Base-by-base conservation (phyloP, 2,329 filamentous ascomycete species). In the Ceratocystis eucalypticola region DNA sequence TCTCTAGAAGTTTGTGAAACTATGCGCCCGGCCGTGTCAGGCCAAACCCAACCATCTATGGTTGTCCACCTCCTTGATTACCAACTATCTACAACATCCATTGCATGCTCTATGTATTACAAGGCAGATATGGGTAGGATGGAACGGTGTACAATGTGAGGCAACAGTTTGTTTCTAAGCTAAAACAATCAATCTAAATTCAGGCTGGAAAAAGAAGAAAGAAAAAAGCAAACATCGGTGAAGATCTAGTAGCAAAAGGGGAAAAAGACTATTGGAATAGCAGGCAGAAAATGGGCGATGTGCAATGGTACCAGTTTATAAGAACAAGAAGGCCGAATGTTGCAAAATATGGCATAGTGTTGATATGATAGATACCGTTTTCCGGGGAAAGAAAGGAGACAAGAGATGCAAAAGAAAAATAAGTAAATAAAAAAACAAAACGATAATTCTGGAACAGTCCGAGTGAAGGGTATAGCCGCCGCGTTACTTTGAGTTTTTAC, bases 381-480 rank as follows among this genome's bases (percentile, higher is more conserved):
- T n/a, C n/a, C 17, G 37, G 15, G 10, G 20, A 15, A 44, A 41
- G 7, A 3, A 22, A 46, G 22, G 5, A 12, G 59, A 15, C 37
- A 28, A 12, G 37, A 10, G 37, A 62, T 20, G 25, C 17, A 15
- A 33, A 46, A 22, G 44, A 12, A 30, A n/a, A 30, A 62, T 20
- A 20, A 62, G 28, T 17, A 33, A 28, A 28, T 5, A 28, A 28
- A 28, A n/a, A 44, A 30, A 62, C 41, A n/a, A 41, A 41, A 41
- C 37, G 37, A 45, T 22, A 25, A 33, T 8, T 10, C 28, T 17
- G 7, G 25, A n/a, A 33, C 6, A 59, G 30, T 33, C 46, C 1
- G 5, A 37, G 25, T 22, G 61, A 41, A 53, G 66, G 50, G 66
- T 66, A 64, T 68, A 68, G 59, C 48, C 66, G 66, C 48, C 44